phyloP scores from a whole-genome alignment of 805 yeast species.

The Candida nonsorbophila region DNA sequence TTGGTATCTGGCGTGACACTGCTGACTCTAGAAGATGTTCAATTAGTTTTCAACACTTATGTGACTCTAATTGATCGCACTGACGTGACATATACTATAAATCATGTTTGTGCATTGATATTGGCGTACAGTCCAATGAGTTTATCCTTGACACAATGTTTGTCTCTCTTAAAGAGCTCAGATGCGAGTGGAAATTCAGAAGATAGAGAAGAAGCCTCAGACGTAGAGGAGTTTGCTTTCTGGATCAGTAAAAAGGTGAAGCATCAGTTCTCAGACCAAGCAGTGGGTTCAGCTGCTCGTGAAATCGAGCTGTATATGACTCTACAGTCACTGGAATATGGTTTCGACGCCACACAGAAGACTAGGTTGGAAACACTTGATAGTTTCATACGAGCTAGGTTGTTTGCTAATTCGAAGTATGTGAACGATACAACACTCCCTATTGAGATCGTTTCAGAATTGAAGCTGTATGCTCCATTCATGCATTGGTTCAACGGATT shows the following conservation, averaged over 20 bases:
- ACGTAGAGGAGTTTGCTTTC: slow-evolving; percentile 9
- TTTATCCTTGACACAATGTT: too few species aligned
- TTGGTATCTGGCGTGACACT: too few species aligned
- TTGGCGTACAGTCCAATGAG: too few species aligned
- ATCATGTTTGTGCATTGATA: too few species aligned
- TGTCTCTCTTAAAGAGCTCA: too few species aligned
- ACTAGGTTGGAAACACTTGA: too few species aligned
- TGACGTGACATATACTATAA: too few species aligned
- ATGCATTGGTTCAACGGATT: slow-evolving; percentile 22
- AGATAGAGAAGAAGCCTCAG: slow-evolving; percentile 5
- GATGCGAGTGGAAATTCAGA: not conserved
- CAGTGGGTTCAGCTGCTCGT: not conserved
- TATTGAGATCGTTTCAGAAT: slow-evolving; percentile 8
- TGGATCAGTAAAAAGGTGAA: slow-evolving; percentile 3
- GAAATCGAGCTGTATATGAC: slow-evolving; percentile 1
- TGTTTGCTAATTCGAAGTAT: slow-evolving; percentile 14
- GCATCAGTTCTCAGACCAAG: not conserved
- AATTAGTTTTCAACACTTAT: too few species aligned
- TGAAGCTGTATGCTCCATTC: slow-evolving; percentile 12
- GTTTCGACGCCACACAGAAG: too few species aligned
- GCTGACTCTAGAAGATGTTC: too few species aligned
- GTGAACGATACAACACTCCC: slow-evolving; percentile 13
- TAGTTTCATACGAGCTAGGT: too few species aligned
- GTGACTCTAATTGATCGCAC: too few species aligned
- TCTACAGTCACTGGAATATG: not conserved